Evolutionary conservation across 2,329 filamentous ascomycete species (phyloP).

Genomic region (Mollisiaceae sp.): DNA sequence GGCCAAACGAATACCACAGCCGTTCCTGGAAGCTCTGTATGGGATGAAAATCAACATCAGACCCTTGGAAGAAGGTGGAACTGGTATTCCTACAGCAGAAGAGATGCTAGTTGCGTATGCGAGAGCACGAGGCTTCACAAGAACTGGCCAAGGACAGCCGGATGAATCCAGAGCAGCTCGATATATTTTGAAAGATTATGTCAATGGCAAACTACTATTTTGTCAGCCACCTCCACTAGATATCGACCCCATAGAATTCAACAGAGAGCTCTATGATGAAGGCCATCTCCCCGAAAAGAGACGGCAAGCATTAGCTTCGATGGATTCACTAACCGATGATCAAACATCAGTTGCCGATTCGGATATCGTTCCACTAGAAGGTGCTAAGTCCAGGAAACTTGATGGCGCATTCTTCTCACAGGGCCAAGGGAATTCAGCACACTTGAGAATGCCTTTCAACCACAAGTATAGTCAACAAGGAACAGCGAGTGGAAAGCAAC

Average conservation of each 20-base stretch:
- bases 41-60: slow-evolving; percentile 86
- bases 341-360: slow-evolving; percentile 49
- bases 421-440: slow-evolving; percentile 64
- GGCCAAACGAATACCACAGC: slow-evolving; percentile 81
- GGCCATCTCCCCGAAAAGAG: slow-evolving; percentile 83
- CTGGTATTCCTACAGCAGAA: slow-evolving; percentile 80
- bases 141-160: slow-evolving; percentile 85
- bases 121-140: slow-evolving; percentile 86
- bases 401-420: slow-evolving; percentile 90
- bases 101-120: slow-evolving; percentile 89
- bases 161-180: slow-evolving; percentile 92
- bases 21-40: slow-evolving; percentile 91
- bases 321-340: slow-evolving; percentile 43
- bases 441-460: slow-evolving; percentile 82
- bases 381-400: slow-evolving; percentile 75
- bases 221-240: slow-evolving; percentile 83
- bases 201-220: slow-evolving; percentile 92
- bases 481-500: slow-evolving; percentile 62
- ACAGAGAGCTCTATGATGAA: slow-evolving; percentile 85
- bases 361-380: slow-evolving; percentile 59
- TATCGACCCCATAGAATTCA: slow-evolving; percentile 79
- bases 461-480: slow-evolving; percentile 89
- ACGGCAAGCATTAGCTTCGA: slow-evolving; percentile 64
- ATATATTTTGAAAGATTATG: slow-evolving; percentile 94
- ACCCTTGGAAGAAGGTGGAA: slow-evolving; percentile 89